Evolutionary conservation across 257 asterid species (phyloP), one percentile per base, ranked within the genome.

Genomic region (Solanum pimpinellifolium): DNA sequence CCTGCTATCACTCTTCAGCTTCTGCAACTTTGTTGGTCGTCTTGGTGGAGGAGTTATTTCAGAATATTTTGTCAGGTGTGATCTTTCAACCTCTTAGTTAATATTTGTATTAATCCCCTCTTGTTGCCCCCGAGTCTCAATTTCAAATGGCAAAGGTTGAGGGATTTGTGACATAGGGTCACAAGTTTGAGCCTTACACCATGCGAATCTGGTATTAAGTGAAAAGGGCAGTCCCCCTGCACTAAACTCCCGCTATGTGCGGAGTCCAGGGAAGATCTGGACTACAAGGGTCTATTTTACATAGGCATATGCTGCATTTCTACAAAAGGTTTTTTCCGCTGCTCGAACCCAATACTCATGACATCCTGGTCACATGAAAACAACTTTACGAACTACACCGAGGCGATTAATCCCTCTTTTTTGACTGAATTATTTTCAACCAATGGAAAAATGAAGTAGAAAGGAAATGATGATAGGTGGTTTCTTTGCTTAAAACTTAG

Each of bases 11-110:
- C 90, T 95, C 84, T 94, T 95, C 90, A 93, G 98, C 88, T 95
- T 95, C 88, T 91, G 92, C 89, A 95, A 92, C 90, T 95, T 95
- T 86, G 89, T 83, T 3, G 98, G 98, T 60, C 94, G 98, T 31
- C 96, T 95, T 88, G 97, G 97, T 77, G 98, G 96, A 31, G 98
- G 98, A 35, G 91, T 89, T 52, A n/a, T 93, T 84, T 95, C 98
- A 29, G 97, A 95, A 81, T 84, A 87, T 88, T 86, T 89, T 46
- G 94, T 92, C 89, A 92, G 97, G 98, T 93, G 74, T 35, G 92
- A 84, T 62, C 47, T 73, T 60, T 75, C n/a, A 46, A 20, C 29
- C 44, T 80, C 69, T 29, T 5, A 80, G 29, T 3, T 80, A 18
- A 11, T 47, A 27, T 27, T 3, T 80, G 9, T 80, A 29, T 80